Conservation (phyloP, 257 asterid species). For the Verbena officinalis region DNA sequence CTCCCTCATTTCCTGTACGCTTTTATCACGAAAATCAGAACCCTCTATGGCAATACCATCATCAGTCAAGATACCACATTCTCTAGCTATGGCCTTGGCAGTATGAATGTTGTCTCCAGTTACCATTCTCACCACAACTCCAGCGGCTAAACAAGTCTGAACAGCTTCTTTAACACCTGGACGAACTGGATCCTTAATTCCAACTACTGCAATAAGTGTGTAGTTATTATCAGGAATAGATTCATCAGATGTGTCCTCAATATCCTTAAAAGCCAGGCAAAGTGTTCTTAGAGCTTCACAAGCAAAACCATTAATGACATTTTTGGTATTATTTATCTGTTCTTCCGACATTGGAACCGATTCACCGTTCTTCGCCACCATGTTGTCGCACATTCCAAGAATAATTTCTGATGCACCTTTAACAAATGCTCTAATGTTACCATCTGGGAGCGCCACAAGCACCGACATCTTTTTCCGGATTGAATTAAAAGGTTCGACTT, state of each 20-base stretch:
- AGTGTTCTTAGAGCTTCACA: conserved; percentile 73
- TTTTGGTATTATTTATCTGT: conserved; percentile 41
- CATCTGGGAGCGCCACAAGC: conserved; percentile 53
- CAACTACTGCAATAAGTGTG: conserved; percentile 69
- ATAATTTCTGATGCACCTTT: conserved; percentile 81
- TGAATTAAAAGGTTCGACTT: conserved; percentile 77
- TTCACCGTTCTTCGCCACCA: conserved; percentile 54
- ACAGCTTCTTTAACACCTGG: conserved; percentile 84
- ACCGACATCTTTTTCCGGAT: conserved; percentile 79
- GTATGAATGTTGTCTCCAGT: conserved; percentile 87
- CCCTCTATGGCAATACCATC: conserved; percentile 85
- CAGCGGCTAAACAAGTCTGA: conserved; percentile 70
- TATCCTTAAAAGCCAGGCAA: conserved; percentile 64
- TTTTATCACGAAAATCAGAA: conserved; percentile 60
- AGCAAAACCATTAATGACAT: conserved; percentile 56
- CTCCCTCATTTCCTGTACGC: conserved; percentile 55
- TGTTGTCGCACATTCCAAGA: conserved; percentile 56
- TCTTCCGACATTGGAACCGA: conserved; percentile 49
- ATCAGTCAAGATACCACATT: conserved; percentile 74
- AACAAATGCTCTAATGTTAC: conserved; percentile 47
- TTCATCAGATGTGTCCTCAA: conserved; percentile 31
- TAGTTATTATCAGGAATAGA: conserved; percentile 56
- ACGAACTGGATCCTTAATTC: conserved; percentile 80
- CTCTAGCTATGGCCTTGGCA: conserved; percentile 84
- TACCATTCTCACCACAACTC: conserved; percentile 76